A percentile compares a stretch with the other conserved stretches of the same genome.
Conservation (phyloP, 345 rosid species). For the Gossypium turneri region DNA sequence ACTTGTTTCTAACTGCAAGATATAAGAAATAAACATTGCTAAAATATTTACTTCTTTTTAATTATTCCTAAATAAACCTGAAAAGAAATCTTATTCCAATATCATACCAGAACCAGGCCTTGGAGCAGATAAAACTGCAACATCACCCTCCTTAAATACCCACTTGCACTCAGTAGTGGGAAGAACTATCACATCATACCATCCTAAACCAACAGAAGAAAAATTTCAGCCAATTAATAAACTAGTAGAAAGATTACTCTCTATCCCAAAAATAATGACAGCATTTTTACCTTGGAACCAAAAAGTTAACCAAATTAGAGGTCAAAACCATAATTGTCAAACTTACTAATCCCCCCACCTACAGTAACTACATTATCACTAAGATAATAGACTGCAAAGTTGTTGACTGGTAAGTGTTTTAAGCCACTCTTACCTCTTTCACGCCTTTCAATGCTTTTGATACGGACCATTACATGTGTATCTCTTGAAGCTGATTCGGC, state of each 20-base stretch:
- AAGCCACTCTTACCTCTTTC: slow-evolving; percentile 71
- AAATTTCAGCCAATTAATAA: slow-evolving; percentile 20
- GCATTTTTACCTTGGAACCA: background rate
- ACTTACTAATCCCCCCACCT: background rate
- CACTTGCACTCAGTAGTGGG: slow-evolving; percentile 78
- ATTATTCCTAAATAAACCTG: background rate
- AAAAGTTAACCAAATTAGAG: background rate
- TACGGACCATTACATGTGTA: slow-evolving; percentile 63
- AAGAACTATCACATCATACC: slow-evolving; percentile 87
- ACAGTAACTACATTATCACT: slow-evolving; percentile 1
- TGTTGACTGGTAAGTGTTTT: background rate
- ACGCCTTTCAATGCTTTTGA: slow-evolving; percentile 77
- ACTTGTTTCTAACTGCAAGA: slow-evolving; percentile 49
- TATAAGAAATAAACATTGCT: slow-evolving; percentile 3
- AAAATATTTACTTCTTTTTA: background rate
- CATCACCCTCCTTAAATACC: slow-evolving; percentile 98
- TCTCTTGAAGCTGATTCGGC: slow-evolving; percentile 60
- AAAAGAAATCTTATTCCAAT: background rate
- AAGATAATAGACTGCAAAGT: background rate
- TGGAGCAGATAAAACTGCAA: slow-evolving; percentile 82
- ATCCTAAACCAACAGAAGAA: slow-evolving; percentile 48
- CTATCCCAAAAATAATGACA: background rate
- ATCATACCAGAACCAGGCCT: slow-evolving; percentile 71
- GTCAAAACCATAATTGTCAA: background rate
- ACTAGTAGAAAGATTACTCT: background rate